Percentiles rank a stretch among this genome's conserved stretches.
phyloP scores from a whole-genome alignment of 2,329 filamentous ascomycete genomes.

The Epichloe sibirici region DNA sequence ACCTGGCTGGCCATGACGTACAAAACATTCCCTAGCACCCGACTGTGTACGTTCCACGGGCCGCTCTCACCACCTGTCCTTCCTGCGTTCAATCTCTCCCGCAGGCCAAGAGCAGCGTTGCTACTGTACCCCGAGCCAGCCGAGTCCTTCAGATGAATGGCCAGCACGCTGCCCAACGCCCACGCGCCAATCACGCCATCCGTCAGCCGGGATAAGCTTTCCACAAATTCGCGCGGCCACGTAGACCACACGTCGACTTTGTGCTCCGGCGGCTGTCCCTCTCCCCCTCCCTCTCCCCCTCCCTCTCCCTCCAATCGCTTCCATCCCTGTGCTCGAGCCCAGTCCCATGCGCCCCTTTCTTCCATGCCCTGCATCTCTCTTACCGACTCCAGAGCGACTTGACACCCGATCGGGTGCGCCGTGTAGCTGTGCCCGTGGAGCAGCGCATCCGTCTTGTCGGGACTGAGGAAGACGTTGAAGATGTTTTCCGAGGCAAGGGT shows the following conservation, averaged over 20 bases:
- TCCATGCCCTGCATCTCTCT: slow-evolving; percentile 48
- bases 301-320: no score
- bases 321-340: slow-evolving; percentile 37
- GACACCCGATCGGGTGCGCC: slow-evolving; percentile 69
- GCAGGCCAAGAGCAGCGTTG: slow-evolving; percentile 31
- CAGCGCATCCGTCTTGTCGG: slow-evolving; percentile 66
- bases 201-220: slow-evolving; percentile 40
- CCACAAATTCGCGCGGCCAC: slow-evolving; percentile 53
- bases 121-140: slow-evolving; percentile 35
- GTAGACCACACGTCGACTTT: slow-evolving; percentile 46
- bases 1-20: slow-evolving; percentile 46
- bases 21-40: slow-evolving; percentile 45
- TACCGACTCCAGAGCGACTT: slow-evolving; percentile 60
- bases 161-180: slow-evolving; percentile 63
- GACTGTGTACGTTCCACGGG: slow-evolving; percentile 38
- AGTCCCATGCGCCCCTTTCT: slow-evolving; percentile 40
- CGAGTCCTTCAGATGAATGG: slow-evolving; percentile 40
- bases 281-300: no score
- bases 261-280: not conserved
- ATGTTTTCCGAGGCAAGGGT: slow-evolving; percentile 65
- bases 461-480: slow-evolving; percentile 57
- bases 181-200: slow-evolving; percentile 51
- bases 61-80: slow-evolving; percentile 13
- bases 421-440: slow-evolving; percentile 83
- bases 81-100: slow-evolving; percentile 20